Percentiles rank a stretch among this genome's conserved stretches.
Conservation (phyloP, 2,329 filamentous ascomycete genomes). For the Trichoderma koningii region DNA sequence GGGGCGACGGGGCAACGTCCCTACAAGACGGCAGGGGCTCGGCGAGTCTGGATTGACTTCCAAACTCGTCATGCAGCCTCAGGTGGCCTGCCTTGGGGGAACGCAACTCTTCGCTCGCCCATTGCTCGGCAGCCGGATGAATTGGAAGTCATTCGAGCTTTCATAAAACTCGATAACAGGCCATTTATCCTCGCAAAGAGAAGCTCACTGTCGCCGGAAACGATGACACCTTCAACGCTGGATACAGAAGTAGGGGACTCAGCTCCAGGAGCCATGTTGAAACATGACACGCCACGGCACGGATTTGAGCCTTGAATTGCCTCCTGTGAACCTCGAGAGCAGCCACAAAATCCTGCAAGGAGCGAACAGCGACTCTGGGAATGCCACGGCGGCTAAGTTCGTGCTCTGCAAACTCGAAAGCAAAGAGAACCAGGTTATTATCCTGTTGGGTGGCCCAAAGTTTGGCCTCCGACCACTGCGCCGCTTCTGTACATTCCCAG, state of each 20-base stretch:
- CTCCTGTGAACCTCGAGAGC: constrained; percentile 29
- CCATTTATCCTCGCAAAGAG: background rate
- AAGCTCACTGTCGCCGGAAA: background rate
- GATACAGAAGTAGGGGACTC: constrained; percentile 28
- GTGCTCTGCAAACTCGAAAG: constrained; percentile 41
- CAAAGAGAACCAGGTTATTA: constrained; percentile 37
- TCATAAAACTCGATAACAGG: background rate
- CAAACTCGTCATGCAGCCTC: background rate
- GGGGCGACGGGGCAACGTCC: background rate
- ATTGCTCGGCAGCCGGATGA: background rate
- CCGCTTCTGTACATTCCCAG: constrained; percentile 35
- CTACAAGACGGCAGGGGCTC: background rate
- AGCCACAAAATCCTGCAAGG: constrained; percentile 44
- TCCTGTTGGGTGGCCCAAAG: constrained; percentile 49
- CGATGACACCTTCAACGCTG: constrained; percentile 34
- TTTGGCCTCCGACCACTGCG: constrained; percentile 42
- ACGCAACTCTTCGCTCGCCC: background rate
- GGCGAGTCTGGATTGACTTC: background rate
- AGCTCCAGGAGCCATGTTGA: constrained; percentile 32
- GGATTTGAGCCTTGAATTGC: constrained; percentile 32
- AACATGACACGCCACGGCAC: constrained; percentile 29
- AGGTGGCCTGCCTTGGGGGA: background rate
- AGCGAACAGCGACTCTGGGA: constrained; percentile 41
- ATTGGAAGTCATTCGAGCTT: background rate
- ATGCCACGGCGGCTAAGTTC: constrained; percentile 42